Evolutionary conservation across 257 asterid species (phyloP).

Genomic region (Marsdenia floribunda): DNA sequence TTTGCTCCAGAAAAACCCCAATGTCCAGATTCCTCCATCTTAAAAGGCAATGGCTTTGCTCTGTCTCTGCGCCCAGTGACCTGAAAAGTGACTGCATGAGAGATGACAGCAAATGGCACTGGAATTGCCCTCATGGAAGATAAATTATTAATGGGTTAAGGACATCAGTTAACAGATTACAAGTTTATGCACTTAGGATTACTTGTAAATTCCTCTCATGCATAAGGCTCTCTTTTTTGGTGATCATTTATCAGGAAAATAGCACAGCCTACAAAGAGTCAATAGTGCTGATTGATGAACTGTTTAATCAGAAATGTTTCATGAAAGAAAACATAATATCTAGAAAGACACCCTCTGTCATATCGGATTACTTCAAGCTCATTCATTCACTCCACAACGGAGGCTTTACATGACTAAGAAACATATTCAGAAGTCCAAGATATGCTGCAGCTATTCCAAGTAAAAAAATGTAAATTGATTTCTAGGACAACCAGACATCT

Average conservation of each 20-base stretch:
- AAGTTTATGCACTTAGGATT: background rate
- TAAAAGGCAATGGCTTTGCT: constrained; percentile 92
- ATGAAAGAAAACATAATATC: background rate
- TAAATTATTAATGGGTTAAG: background rate
- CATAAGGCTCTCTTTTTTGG: background rate
- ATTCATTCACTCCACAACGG: background rate
- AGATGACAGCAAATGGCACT: background rate
- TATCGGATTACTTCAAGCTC: background rate
- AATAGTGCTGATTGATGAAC: no score
- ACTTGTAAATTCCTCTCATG: background rate
- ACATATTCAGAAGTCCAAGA: background rate
- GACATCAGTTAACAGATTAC: background rate
- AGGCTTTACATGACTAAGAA: background rate
- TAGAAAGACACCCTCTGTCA: background rate
- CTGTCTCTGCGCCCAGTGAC: constrained; percentile 97
- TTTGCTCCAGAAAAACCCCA: constrained; percentile 96
- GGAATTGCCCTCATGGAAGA: background rate
- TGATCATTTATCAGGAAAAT: background rate
- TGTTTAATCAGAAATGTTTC: background rate
- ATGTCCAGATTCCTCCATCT: constrained; percentile 75
- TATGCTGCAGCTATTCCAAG: background rate
- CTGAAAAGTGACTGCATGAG: constrained; percentile 28
- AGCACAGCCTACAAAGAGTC: background rate
- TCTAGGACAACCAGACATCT: background rate
- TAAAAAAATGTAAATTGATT: background rate